Percentiles rank a stretch among this genome's conserved stretches.
Evolutionary conservation across 768 basidiomycete species (phyloP).

Genomic region (Lentinula boryana): DNA sequence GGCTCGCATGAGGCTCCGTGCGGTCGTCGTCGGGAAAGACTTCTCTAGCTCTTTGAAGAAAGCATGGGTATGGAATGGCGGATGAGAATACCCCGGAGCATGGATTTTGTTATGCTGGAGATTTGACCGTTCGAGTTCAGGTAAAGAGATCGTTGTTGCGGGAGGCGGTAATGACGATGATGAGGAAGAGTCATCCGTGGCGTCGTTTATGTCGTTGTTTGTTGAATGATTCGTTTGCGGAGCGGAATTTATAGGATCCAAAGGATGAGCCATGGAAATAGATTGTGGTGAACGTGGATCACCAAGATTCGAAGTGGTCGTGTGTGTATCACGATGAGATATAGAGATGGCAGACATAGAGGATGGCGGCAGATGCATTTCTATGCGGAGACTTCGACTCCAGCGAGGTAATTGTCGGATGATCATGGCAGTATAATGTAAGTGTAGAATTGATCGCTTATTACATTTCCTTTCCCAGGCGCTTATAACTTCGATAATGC

Average conservation of each 20-base stretch:
- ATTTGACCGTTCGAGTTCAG: constrained; percentile 7
- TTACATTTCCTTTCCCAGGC: background rate
- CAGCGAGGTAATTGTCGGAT: constrained; percentile 6
- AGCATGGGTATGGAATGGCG: constrained; percentile 79
- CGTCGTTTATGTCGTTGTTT: background rate
- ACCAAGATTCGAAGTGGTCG: background rate
- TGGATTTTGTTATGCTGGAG: constrained; percentile 8
- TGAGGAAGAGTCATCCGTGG: background rate
- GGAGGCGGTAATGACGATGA: background rate
- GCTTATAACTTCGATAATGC: too few species aligned
- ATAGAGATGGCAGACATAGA: background rate
- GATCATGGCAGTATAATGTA: background rate
- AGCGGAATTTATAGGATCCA: background rate
- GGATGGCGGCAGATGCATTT: background rate
- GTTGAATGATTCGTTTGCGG: background rate
- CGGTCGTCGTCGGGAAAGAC: constrained; percentile 68
- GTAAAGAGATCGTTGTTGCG: background rate
- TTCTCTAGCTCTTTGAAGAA: constrained; percentile 70
- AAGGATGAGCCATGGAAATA: constrained; percentile 6
- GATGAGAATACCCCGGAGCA: constrained; percentile 45
- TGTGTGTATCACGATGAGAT: constrained; percentile 4
- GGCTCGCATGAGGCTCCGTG: constrained; percentile 78
- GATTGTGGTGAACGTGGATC: background rate
- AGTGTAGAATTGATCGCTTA: background rate
- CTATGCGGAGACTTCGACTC: background rate